Evolutionary conservation across 2,329 filamentous ascomycete species (phyloP), one percentile per base, ranked within the genome.

Genomic region (Lojkania enalia): DNA sequence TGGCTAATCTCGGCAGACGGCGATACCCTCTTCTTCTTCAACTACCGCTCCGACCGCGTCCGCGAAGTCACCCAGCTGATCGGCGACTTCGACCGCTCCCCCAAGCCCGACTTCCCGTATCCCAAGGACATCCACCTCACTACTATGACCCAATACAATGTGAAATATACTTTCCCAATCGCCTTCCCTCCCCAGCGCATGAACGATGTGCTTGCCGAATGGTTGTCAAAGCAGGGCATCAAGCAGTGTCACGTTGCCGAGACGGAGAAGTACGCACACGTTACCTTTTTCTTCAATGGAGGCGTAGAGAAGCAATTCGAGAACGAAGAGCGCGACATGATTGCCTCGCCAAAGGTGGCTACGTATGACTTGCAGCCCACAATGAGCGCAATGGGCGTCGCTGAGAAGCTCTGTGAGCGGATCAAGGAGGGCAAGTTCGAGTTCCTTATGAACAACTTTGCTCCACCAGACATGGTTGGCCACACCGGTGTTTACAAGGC

Each of bases 391-490:
- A 88, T 86, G 59, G 87, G 81, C 33, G 94, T 99, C 12, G 94
- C 89, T 38, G 81, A 95, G 64, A 92, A 95, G 77, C 87, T 96
- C 48, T 83, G 78, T 71, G 94, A 96, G 79, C 85, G 91, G 47
- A 86, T 99, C 56, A 82, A 73, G 19, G 89, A 95, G 72, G 83
- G 86, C 66, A 84, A 88, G 67, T 96, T 91, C 75, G 90, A 94
- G 67, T 97, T 99, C 68, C 80, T 99, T 72, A 99, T 99, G 94
- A 96, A 97, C 85, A 99, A 99, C 84, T 97, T 99, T 74, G 94
- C 94, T 31, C 94, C 94, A 31, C 94, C 94, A 14, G 94, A 99
- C 76, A 99, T 99, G 94, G 94, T 99, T 55, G 94, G 94, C 59
- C 94, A 99, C 78, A 99, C 94, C 9, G 94, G 94, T 67, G 90